Percentiles rank a stretch among this genome's conserved stretches.
Conservation (phyloP, 768 basidiomycete species). For the Pluteus cervinus region DNA sequence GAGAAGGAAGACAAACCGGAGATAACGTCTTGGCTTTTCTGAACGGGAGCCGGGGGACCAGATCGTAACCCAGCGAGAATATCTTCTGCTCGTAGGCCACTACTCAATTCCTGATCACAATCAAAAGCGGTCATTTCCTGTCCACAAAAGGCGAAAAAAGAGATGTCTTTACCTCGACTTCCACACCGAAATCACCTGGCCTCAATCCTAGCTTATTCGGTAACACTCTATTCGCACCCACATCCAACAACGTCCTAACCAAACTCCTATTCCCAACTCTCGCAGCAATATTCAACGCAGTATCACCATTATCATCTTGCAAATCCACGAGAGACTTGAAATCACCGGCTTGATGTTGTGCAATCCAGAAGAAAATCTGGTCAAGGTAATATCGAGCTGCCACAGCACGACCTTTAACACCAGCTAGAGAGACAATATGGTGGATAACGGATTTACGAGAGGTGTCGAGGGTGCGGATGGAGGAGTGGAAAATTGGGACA, state of each 20-base stretch:
- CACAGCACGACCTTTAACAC: constrained; percentile 80
- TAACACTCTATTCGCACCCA: constrained; percentile 84
- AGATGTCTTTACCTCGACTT: constrained; percentile 66
- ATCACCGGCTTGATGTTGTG: constrained; percentile 66
- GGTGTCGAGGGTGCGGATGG: constrained; percentile 85
- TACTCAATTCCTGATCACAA: constrained; percentile 53
- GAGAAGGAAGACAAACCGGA: constrained; percentile 39
- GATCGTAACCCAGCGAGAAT: constrained; percentile 68
- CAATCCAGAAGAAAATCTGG: constrained; percentile 82
- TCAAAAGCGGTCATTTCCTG: not conserved
- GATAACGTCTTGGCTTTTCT: constrained; percentile 86
- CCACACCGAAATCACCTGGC: constrained; percentile 93
- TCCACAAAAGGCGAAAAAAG: not conserved
- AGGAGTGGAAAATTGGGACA: constrained; percentile 57
- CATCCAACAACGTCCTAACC: constrained; percentile 82
- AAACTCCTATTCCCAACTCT: constrained; percentile 86
- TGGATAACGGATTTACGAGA: constrained; percentile 84
- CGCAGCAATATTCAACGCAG: constrained; percentile 92
- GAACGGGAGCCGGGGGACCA: constrained; percentile 70
- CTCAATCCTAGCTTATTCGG: constrained; percentile 91
- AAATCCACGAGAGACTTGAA: constrained; percentile 82
- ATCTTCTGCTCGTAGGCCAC: constrained; percentile 72
- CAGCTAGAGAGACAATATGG: constrained; percentile 86
- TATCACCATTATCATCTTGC: constrained; percentile 94
- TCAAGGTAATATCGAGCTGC: constrained; percentile 91